These are phyloP conservation scores for Heimioporus retisporus DNA, from an alignment of 1,284 basidiomycete species.

Conservation along the genomic window DNA sequence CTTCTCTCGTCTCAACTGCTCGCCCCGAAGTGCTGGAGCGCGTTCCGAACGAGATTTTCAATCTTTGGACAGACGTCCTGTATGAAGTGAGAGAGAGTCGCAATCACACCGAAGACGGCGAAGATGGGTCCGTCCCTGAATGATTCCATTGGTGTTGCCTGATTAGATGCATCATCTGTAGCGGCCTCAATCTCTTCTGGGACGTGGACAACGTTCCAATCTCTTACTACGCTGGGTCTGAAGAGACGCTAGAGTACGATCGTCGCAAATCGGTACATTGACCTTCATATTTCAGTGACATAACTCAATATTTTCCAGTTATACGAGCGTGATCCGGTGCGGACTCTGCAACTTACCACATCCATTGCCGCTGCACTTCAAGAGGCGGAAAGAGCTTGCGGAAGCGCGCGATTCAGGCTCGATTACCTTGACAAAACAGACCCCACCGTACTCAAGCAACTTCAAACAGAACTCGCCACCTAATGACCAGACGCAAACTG, in stretches of 20 bases:
- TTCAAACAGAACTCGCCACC: conserved; percentile 62
- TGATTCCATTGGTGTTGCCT: not conserved
- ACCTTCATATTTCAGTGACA: conserved; percentile 5
- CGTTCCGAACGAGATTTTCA: conserved; percentile 81
- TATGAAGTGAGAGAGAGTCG: conserved; percentile 84
- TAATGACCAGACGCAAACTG: conserved; percentile 2
- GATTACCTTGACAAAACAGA: conserved; percentile 74
- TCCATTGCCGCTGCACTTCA: conserved; percentile 68
- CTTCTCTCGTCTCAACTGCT: conserved; percentile 76
- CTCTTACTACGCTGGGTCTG: conserved; percentile 65
- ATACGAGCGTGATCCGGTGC: conserved; percentile 75
- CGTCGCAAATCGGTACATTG: conserved; percentile 72
- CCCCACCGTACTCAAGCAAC: conserved; percentile 73
- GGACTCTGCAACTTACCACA: conserved; percentile 66
- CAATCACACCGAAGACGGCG: conserved; percentile 52
- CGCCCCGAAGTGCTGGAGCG: conserved; percentile 76
- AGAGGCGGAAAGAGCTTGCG: conserved; percentile 67
- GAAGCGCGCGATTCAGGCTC: conserved; percentile 67
- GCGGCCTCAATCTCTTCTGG: conserved; percentile 69
- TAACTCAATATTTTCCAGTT: conserved; percentile 53
- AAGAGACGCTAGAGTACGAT: conserved; percentile 75
- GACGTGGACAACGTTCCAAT: conserved; percentile 66
- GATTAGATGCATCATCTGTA: conserved; percentile 17
- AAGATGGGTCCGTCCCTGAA: conserved; percentile 39
- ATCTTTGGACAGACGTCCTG: conserved; percentile 92